A percentile compares a stretch with the other conserved stretches of the same genome.
Conservation (phyloP, 2,329 filamentous ascomycete species). For the Colletotrichum destructivum region DNA sequence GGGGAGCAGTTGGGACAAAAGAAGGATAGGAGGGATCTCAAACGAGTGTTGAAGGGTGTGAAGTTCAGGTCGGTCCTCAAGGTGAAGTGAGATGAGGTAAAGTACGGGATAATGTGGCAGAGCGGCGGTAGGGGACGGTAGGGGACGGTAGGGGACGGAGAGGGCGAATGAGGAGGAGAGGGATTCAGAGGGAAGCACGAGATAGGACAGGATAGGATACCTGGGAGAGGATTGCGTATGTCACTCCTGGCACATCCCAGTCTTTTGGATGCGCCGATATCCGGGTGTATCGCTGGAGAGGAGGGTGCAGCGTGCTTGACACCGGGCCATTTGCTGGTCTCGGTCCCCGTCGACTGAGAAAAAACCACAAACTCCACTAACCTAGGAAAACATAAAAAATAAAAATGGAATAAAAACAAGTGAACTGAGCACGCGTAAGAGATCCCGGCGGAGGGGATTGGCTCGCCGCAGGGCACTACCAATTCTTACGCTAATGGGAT, state of each 20-base stretch:
- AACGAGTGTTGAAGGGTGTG: constrained; percentile 19
- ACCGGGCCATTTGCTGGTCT: not conserved
- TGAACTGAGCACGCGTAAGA: constrained; percentile 18
- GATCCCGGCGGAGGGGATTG: constrained; percentile 33
- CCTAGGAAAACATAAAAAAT: not conserved
- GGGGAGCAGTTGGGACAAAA: constrained; percentile 8
- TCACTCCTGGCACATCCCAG: constrained; percentile 39
- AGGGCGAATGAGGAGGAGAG: constrained; percentile 6
- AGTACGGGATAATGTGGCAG: constrained; percentile 4
- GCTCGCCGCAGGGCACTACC: constrained; percentile 32
- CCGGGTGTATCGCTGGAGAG: constrained; percentile 18
- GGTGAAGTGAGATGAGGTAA: not conserved
- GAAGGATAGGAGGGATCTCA: constrained; percentile 10
- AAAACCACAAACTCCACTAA: too few relatives aligned
- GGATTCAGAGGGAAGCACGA: constrained; percentile 8
- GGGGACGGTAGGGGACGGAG: constrained; percentile 15
- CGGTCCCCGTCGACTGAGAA: not conserved
- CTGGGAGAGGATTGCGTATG: constrained; percentile 41
- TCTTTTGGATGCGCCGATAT: constrained; percentile 29
- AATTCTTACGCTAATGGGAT: constrained; percentile 33
- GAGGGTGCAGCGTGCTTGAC: constrained; percentile 1
- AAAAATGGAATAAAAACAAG: constrained; percentile 5
- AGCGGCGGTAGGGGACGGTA: constrained; percentile 17
- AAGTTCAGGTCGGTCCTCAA: constrained; percentile 7
- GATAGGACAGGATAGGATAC: constrained; percentile 26